Evolutionary conservation across 2,329 filamentous ascomycete species (phyloP).

Genomic region (Albifimbria verrucaria): DNA sequence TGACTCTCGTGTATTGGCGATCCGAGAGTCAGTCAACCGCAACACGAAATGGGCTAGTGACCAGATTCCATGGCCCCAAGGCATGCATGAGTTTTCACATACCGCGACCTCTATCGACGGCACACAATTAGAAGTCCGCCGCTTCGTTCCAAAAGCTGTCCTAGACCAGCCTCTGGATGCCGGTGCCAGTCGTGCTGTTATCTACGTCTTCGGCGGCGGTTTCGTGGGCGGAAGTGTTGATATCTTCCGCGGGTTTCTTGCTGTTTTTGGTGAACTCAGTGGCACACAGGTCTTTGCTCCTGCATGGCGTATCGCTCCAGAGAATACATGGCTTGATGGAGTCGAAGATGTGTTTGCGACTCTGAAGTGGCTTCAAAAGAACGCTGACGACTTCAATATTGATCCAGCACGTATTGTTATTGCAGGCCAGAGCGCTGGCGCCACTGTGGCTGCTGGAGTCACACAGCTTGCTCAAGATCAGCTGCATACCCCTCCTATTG

Average conservation of each 20-base stretch:
- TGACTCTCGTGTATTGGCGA: not conserved
- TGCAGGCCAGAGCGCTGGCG: not conserved
- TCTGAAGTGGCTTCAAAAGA: not conserved
- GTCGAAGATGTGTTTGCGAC: not conserved
- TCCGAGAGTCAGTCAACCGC: not conserved
- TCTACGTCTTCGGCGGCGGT: not conserved
- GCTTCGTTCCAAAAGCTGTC: not conserved
- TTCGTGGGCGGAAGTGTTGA: not conserved
- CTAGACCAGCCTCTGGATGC: not conserved
- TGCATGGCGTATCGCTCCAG: not conserved
- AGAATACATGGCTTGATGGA: not conserved
- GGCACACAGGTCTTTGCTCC: constrained; percentile 1
- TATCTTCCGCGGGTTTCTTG: not conserved
- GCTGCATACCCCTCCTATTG: not conserved
- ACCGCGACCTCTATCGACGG: not conserved
- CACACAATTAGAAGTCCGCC: not conserved
- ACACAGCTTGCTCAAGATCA: not conserved
- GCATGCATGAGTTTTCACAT: not conserved
- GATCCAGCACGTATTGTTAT: not conserved
- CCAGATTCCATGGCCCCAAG: not conserved
- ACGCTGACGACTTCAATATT: not conserved
- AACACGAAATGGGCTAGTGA: constrained; percentile 1
- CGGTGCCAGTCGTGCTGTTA: not conserved
- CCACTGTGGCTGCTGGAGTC: not conserved
- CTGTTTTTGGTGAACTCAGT: not conserved